Conservation (phyloP, 2,329 filamentous ascomycete species). For the Samsoniella hepiali region DNA sequence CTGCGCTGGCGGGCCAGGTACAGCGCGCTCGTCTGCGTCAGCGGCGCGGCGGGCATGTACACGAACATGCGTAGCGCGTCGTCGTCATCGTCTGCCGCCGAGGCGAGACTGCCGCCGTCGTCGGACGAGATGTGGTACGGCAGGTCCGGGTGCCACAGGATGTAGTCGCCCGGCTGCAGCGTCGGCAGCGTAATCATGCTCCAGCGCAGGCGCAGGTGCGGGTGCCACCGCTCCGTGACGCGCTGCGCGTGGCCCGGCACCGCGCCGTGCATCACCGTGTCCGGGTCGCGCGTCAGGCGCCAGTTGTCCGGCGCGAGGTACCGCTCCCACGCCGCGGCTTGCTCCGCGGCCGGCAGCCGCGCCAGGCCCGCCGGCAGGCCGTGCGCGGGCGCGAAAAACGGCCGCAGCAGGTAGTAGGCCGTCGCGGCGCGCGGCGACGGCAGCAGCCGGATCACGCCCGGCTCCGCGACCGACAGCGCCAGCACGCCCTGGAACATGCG, state of each 20-base stretch:
- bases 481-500: conserved; percentile 58
- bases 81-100: conserved; percentile 26
- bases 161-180: conserved; percentile 54
- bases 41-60: conserved; percentile 53
- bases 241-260: conserved; percentile 57
- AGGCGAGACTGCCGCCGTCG: conserved; percentile 20
- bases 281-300: conserved; percentile 46
- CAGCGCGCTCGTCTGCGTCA: conserved; percentile 56
- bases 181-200: conserved; percentile 55
- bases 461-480: conserved; percentile 53
- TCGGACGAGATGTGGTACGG: conserved; percentile 52
- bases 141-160: conserved; percentile 57
- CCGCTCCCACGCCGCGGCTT: conserved; percentile 40
- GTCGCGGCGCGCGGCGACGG: conserved; percentile 73
- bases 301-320: conserved; percentile 49
- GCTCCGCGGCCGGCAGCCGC: conserved; percentile 38
- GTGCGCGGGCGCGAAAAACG: conserved; percentile 45
- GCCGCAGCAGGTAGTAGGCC: conserved; percentile 69
- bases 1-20: conserved; percentile 57
- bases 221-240: conserved; percentile 56
- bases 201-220: conserved; percentile 50
- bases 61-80: conserved; percentile 44
- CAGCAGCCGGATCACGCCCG: conserved; percentile 67
- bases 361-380: background rate
- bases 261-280: conserved; percentile 56